A percentile compares a stretch with the other conserved stretches of the same genome.
These are phyloP conservation scores for Candida insectalens DNA, from an alignment of 805 yeast genomes.

Conservation along the genomic window DNA sequence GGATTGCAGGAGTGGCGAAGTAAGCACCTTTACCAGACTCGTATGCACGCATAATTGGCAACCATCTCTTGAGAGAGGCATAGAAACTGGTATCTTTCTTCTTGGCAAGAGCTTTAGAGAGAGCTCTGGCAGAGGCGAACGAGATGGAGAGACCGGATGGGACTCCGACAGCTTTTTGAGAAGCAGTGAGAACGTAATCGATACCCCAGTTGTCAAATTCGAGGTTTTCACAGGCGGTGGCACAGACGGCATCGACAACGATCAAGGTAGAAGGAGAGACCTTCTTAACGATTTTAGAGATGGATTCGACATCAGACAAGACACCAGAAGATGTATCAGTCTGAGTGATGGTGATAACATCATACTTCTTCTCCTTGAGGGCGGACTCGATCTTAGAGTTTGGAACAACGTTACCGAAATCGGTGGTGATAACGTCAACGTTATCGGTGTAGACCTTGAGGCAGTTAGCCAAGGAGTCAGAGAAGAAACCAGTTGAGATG, in stretches of 20 bases:
- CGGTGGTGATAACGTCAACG: slow-evolving; percentile 63
- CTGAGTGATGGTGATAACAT: slow-evolving; percentile 78
- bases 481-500: slow-evolving; percentile 83
- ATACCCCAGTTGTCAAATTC: slow-evolving; percentile 85
- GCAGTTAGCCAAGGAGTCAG: slow-evolving; percentile 73
- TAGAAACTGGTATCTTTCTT: slow-evolving; percentile 44
- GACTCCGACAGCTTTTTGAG: slow-evolving; percentile 92
- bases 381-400: slow-evolving; percentile 44
- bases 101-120: slow-evolving; percentile 44
- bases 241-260: slow-evolving; percentile 91
- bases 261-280: slow-evolving; percentile 73
- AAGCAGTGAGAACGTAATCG: slow-evolving; percentile 83
- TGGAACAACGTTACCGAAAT: slow-evolving; percentile 61
- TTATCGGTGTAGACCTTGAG: slow-evolving; percentile 63
- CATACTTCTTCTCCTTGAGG: slow-evolving; percentile 38
- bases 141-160: slow-evolving; percentile 87
- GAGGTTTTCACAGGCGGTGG: slow-evolving; percentile 80
- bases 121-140: slow-evolving; percentile 67
- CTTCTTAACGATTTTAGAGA: slow-evolving; percentile 51
- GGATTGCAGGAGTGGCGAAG: slow-evolving; percentile 97
- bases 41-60: slow-evolving; percentile 79
- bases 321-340: slow-evolving; percentile 98
- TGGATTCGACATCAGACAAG: slow-evolving; percentile 54
- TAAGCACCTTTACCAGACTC: slow-evolving; percentile 74
- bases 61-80: slow-evolving; percentile 74